Evolutionary conservation across 352 stramenopile genomes (phyloP), one percentile per base, ranked within the genome.

Genomic region (Globisporangium middletonii): DNA sequence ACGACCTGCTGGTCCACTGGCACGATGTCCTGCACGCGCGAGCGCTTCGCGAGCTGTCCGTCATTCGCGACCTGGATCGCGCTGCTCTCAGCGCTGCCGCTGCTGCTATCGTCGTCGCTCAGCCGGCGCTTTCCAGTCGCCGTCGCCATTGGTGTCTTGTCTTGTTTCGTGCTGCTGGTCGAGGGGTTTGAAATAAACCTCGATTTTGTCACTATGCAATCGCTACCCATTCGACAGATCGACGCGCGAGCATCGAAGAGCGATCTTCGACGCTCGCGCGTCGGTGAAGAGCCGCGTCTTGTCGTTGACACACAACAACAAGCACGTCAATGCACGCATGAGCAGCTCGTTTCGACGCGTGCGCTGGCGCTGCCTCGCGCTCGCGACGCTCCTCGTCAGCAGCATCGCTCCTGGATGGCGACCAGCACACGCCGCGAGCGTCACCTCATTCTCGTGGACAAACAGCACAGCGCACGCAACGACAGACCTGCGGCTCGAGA

Each of bases 11-110:
- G 53, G 55, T 86, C 81, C n/a, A 86, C 80, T 1, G 79, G 72
- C 41, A 93, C 79, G 55, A 93, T 88, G 23, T 89, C 79, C 50
- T 72, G 73, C 41, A 90, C 69, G 42, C 81, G 78, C 52, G 77
- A 80, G 33, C 76, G 76, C 73, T 93, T 93, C 44, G 64, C 62
- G 26, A 89, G 59, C 50, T 81, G 77, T n/a, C 41, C 63, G 18
- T 33, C 64, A 19, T 41, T 55, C 13, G 45, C n/a, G 13, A 51
- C 23, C 43, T 65, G 73, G 53, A 85, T 61, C 42, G 68, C 35
- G 59, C 60, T 5, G 62, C 46, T 55, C 37, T 26, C 23, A 50
- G 30, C 23, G 33, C 50, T 16, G 33, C 50, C 37, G 37, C 33
- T 52, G 35, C 48, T 47, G 30, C 7, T 52, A n/a, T 53, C 59